Base-by-base conservation (phyloP, 2,329 filamentous ascomycete genomes). In the Fulvia fulva region DNA sequence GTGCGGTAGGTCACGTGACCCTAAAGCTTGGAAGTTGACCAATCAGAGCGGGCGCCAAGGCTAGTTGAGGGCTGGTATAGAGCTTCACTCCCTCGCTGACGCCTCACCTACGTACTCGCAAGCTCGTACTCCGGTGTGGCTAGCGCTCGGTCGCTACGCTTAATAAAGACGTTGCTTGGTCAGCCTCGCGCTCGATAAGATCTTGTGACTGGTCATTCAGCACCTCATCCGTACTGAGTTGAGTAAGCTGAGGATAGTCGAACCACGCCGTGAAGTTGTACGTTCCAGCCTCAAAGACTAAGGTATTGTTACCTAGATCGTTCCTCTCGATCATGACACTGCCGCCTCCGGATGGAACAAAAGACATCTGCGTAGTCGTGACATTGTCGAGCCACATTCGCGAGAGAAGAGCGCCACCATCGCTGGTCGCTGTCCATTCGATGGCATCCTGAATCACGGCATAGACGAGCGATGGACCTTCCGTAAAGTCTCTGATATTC, bases 381-480 rank as follows among this genome's bases (percentile, higher is more conserved):
- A 78, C 73, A 57, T 85, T 84, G 65, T 87, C 85, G 0, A 87
- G 75, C 85, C 85, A 88, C 0, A 80, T 70, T 4, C 84, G 77
- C 6, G 75, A 78, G 2, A 87, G 68, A 2, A 76, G 69, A 0
- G 79, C 78, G 1, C 79, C 78, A 2, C 78, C 79, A 12, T 74
- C 71, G 1, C 73, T 68, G 4, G 73, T 67, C 7, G 67, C 60
- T 0, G 73, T 71, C 57, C 80, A 75, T 0, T 76, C 70, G 46
- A 83, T 76, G 0, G 79, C 80, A 65, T 83, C 74, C 63, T 87
- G 85, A 11, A 87, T 81, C 14, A 75, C 67, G 0, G 81, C 77
- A 21, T 73, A 73, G 5, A 87, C 73, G 3, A 80, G 68, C 52
- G 79, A 81, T 1, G 79, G 78, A 0, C 84, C 84, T 68, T 87